Conservation (phyloP, 352 stramenopile species). For the Blastocystis sp. region DNA sequence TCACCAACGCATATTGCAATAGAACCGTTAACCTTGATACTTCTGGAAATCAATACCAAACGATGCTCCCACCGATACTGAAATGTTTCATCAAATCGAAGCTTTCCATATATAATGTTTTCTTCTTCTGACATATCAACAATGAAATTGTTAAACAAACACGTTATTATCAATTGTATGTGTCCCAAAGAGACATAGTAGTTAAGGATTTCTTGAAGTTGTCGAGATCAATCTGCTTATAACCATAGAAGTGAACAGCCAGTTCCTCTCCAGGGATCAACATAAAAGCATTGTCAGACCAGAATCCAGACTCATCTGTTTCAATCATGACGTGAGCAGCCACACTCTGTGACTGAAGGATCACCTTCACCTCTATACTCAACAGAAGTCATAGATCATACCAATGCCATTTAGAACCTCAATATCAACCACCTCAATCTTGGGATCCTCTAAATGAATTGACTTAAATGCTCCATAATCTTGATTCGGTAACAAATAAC, state of each 20-base stretch:
- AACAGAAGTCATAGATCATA: neutral
- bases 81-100: constrained; percentile 17
- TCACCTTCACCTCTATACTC: neutral
- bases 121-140: neutral
- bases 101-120: neutral
- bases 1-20: neutral
- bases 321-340: constrained; percentile 76
- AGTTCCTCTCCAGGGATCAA: constrained; percentile 71
- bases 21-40: neutral
- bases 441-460: neutral
- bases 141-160: neutral
- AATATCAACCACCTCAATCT: constrained; percentile 5
- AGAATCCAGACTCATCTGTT: constrained; percentile 69
- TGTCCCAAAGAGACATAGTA: constrained; percentile 74
- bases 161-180: constrained; percentile 36
- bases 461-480: constrained; percentile 21
- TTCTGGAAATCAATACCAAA: neutral
- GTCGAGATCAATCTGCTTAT: constrained; percentile 63
- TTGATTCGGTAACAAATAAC: constrained; percentile 37
- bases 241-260: constrained; percentile 68
- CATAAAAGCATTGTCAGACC: constrained; percentile 73
- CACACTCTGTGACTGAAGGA: constrained; percentile 67
- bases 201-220: constrained; percentile 67
- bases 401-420: neutral
- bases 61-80: neutral